A percentile compares a stretch with the other conserved stretches of the same genome.
Conservation (phyloP, 305 asterid genomes). For the Fraxinus platypoda region DNA sequence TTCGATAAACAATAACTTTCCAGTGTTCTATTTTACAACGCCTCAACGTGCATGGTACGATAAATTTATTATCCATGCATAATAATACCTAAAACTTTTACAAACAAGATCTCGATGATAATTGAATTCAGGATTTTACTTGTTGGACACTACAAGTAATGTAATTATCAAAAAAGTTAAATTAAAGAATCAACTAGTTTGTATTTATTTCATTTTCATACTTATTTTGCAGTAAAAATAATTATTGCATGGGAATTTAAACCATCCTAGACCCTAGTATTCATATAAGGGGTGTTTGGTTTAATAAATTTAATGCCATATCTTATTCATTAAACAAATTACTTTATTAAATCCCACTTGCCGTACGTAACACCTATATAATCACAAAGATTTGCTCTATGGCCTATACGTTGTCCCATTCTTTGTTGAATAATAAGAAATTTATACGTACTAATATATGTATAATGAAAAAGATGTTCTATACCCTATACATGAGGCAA, state of each 20-base stretch:
- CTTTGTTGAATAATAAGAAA: neutral
- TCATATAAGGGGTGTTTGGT: neutral
- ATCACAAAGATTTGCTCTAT: neutral
- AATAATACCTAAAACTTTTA: neutral
- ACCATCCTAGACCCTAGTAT: neutral
- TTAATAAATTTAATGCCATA: neutral
- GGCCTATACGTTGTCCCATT: neutral
- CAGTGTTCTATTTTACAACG: neutral
- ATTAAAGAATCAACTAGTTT: neutral
- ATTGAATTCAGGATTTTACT: neutral
- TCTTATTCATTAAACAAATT: neutral
- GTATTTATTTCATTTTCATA: too few species aligned
- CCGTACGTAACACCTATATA: neutral
- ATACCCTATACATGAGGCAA: neutral
- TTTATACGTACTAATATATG: neutral
- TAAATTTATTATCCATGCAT: neutral
- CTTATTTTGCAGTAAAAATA: neutral
- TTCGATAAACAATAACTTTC: neutral
- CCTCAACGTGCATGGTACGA: neutral
- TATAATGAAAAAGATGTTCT: neutral
- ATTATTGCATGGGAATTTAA: neutral
- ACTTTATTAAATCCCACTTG: neutral
- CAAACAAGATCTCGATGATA: neutral
- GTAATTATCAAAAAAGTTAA: neutral
- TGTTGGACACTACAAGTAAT: neutral